These are phyloP conservation scores for Penicillium desertorum DNA, from an alignment of 495 filamentous ascomycete species.

Conservation along the genomic window DNA sequence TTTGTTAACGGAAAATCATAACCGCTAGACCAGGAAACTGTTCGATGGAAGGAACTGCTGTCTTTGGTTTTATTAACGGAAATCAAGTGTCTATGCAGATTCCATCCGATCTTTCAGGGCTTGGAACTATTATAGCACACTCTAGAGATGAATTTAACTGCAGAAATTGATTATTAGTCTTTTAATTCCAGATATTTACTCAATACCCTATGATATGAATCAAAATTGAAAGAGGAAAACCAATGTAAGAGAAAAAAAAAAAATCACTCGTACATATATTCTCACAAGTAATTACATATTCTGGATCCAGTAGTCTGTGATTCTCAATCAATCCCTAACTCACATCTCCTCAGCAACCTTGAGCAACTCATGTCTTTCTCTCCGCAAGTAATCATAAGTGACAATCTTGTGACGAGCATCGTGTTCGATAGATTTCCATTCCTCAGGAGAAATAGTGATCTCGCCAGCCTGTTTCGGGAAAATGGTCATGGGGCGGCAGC, in stretches of 20 bases:
- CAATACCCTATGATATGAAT: not conserved
- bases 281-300: not conserved
- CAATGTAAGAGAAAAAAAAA: too few species aligned
- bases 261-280: not conserved
- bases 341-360: constrained; percentile 1
- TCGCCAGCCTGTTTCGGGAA: constrained; percentile 2
- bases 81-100: too few species aligned
- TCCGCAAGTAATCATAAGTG: not conserved
- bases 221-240: not conserved
- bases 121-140: too few species aligned
- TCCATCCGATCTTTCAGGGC: too few species aligned
- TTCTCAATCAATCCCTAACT: not conserved
- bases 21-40: constrained; percentile 17
- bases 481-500: constrained; percentile 1
- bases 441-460: not conserved
- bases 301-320: not conserved
- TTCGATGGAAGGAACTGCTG: not conserved
- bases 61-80: not conserved
- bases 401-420: not conserved
- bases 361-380: not conserved
- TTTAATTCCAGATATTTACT: not conserved
- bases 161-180: not conserved
- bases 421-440: not conserved
- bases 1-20: constrained; percentile 19
- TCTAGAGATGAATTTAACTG: not conserved